Conservation (phyloP, 306 rosid genomes). For the Fragaria nilgerrensis region DNA sequence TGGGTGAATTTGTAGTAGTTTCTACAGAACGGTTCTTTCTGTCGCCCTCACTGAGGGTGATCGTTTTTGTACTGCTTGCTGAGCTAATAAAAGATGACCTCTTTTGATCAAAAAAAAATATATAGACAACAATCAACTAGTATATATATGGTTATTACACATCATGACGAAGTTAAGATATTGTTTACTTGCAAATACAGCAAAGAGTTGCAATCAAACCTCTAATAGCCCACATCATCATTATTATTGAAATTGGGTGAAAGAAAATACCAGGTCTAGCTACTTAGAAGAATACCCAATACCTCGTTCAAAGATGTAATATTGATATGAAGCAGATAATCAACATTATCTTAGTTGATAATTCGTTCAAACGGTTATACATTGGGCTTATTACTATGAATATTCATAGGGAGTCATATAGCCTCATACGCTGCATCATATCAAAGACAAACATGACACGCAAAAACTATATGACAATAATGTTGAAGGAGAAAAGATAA, state of each 20-base stretch:
- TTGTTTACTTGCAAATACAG: slow-evolving; percentile 19
- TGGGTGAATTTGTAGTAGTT: too few species aligned
- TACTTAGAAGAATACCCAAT: neutral
- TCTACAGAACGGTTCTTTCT: too few species aligned
- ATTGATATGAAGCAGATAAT: neutral
- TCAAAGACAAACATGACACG: neutral
- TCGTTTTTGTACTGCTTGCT: too few species aligned
- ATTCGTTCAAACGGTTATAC: neutral
- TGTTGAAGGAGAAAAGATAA: too few species aligned
- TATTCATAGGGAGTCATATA: neutral
- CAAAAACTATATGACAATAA: neutral
- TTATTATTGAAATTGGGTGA: too few species aligned
- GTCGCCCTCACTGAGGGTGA: too few species aligned
- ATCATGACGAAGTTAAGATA: neutral
- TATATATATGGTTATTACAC: neutral
- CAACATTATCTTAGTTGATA: neutral
- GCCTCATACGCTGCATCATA: neutral
- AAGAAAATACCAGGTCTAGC: too few species aligned
- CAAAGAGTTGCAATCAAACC: slow-evolving; percentile 8
- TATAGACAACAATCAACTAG: neutral
- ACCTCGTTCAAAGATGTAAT: neutral
- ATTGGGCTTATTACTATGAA: neutral
- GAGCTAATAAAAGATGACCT: too few species aligned
- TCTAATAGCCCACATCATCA: too few species aligned
- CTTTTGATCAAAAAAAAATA: too few species aligned